Evolutionary conservation across 257 asterid species (phyloP).

Genomic region (Rehmannia glutinosa): DNA sequence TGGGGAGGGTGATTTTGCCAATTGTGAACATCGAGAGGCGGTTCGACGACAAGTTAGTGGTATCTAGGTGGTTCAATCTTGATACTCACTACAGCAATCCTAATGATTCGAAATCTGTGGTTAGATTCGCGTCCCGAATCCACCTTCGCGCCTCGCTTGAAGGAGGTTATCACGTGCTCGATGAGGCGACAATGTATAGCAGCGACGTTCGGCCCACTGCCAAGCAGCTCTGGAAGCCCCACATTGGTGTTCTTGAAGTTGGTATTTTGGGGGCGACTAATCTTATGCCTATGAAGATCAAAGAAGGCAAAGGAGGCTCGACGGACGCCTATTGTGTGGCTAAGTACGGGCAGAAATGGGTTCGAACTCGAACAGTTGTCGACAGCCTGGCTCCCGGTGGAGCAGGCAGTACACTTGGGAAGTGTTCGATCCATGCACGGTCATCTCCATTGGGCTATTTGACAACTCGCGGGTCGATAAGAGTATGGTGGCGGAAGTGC

Average conservation of each 20-base stretch:
- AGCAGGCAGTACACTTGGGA: constrained; percentile 96
- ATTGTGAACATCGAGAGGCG: constrained; percentile 53
- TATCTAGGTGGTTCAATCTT: constrained; percentile 72
- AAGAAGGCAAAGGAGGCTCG: constrained; percentile 83
- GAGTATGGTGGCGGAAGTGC: constrained; percentile 25
- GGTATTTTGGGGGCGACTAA: constrained; percentile 76
- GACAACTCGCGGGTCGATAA: constrained; percentile 73
- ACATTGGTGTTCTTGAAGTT: constrained; percentile 84
- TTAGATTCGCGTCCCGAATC: constrained; percentile 69
- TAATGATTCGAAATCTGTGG: constrained; percentile 43
- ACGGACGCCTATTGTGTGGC: constrained; percentile 80
- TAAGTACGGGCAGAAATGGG: constrained; percentile 83
- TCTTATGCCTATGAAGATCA: constrained; percentile 70
- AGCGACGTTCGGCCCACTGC: constrained; percentile 87
- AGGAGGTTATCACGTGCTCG: constrained; percentile 89
- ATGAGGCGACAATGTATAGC: constrained; percentile 81
- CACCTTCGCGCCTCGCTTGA: constrained; percentile 76
- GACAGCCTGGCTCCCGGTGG: constrained; percentile 83
- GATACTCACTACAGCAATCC: constrained; percentile 43
- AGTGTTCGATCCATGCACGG: constrained; percentile 89
- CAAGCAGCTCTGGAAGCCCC: constrained; percentile 87
- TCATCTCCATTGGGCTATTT: constrained; percentile 70
- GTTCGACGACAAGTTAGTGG: constrained; percentile 54
- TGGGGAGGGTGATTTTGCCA: constrained; percentile 64
- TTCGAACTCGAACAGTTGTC: constrained; percentile 73